Evolutionary conservation across 495 filamentous ascomycete genomes (phyloP), one percentile per base, ranked within the genome.

Genomic region (Penicillium steckii): DNA sequence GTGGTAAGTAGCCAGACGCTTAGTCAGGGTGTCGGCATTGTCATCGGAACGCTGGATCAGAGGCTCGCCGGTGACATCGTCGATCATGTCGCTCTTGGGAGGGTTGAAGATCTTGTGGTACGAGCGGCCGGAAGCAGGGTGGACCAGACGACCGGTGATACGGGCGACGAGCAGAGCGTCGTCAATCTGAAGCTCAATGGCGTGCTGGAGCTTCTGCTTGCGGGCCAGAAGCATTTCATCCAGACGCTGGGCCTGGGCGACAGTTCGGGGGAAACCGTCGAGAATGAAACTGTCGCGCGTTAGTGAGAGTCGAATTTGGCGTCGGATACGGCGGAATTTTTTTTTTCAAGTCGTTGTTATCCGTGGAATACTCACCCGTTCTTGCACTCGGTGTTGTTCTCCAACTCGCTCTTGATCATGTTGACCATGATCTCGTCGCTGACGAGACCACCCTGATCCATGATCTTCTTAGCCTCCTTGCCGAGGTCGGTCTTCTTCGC

Each of bases 21-120:
- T 99, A 81, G 89, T 92, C 44, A 99, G 80, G 32, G 93, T 89
- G n/a, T 93, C 93, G 59, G 89, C 92, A 64, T 99, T 99, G 78
- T 99, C 94, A 66, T 99, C 94, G 48, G 85, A 89, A 56, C 94
- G 87, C 77, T 97, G 94, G 67, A 97, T 90, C 57, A 99, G 74
- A 25, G 93, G 94, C 79, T 99, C 94, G 66, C 94, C 95, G 13
- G 95, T 97, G 50, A 97, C 67, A 65, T 99, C 94, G 75, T 99
- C 94, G 69, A 82, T 95, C 95, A 97, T 97, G 52, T 80, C 49
- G 53, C 82, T 73, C 81, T 95, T 95, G 57, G 94, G 94, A n/a
- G 94, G 95, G 83, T 96, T 97, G 85, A 99, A 99, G 66, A 89
- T 86, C 72, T 86, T 89, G 82, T 99, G 94, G 80, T 99, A 99